Evolutionary conservation across 176 grass and related monocot genomes (phyloP).

Genomic region (Sorghum bicolor): DNA sequence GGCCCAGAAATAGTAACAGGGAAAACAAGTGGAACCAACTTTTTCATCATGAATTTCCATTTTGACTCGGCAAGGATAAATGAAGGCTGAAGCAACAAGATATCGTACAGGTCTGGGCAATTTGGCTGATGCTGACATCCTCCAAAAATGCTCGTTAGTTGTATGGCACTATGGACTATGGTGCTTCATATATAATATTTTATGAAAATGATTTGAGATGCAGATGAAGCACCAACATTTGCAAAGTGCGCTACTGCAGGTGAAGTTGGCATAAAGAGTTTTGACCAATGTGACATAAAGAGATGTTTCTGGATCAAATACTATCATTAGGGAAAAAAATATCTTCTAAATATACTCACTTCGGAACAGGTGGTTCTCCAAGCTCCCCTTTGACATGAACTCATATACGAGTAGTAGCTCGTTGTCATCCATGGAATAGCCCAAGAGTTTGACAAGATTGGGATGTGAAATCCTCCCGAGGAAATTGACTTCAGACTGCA

Average conservation of each 20-base stretch:
- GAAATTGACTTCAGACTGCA: constrained; percentile 94
- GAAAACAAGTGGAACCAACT: background rate
- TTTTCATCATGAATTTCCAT: background rate
- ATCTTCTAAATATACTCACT: constrained; percentile 43
- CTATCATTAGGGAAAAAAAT: constrained; percentile 21
- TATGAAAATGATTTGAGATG: constrained; percentile 36
- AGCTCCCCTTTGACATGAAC: constrained; percentile 79
- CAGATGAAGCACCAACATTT: constrained; percentile 28
- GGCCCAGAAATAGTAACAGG: background rate
- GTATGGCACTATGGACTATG: constrained; percentile 47
- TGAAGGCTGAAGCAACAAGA: constrained; percentile 33
- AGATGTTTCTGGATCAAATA: constrained; percentile 25
- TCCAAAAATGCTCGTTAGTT: constrained; percentile 42
- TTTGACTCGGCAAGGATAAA: constrained; percentile 15
- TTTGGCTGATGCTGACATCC: constrained; percentile 25
- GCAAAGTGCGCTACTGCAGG: constrained; percentile 21
- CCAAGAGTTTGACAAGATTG: constrained; percentile 83
- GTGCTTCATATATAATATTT: constrained; percentile 36
- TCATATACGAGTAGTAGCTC: constrained; percentile 88
- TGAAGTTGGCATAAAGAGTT: constrained; percentile 47
- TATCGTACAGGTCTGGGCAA: constrained; percentile 33
- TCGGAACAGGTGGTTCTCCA: constrained; percentile 93
- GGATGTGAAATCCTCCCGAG: constrained; percentile 83
- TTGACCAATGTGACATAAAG: constrained; percentile 24
- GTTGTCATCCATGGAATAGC: constrained; percentile 77